These are phyloP conservation scores for Thymus quinquecostatus DNA, from an alignment of 257 asterid species.

Conservation along the genomic window DNA sequence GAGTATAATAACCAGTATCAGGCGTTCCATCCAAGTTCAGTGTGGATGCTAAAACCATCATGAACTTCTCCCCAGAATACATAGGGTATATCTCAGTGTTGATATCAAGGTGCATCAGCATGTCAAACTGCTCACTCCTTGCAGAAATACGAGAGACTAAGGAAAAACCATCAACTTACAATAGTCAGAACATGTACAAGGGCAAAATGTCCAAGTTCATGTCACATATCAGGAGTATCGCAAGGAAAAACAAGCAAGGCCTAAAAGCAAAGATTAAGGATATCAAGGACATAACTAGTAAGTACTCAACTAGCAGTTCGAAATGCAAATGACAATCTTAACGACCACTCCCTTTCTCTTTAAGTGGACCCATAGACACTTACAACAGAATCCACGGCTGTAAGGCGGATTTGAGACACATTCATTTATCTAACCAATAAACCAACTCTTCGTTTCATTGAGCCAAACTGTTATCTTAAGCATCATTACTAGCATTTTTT, in stretches of 20 bases:
- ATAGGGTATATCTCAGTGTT: conserved; percentile 79
- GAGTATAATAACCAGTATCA: conserved; percentile 76
- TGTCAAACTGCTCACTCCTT: conserved; percentile 88
- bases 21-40: conserved; percentile 96
- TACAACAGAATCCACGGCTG: too few relatives aligned
- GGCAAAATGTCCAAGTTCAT: conserved; percentile 9
- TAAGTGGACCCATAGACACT: too few relatives aligned
- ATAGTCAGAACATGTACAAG: conserved; percentile 4
- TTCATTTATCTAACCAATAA: neutral
- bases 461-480: too few relatives aligned
- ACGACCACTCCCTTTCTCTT: too few relatives aligned
- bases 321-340: neutral
- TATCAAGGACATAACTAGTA: neutral
- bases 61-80: conserved; percentile 73
- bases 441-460: neutral
- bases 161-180: conserved; percentile 8
- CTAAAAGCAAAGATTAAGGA: neutral
- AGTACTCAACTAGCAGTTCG: neutral
- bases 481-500: too few relatives aligned
- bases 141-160: conserved; percentile 76
- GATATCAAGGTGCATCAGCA: conserved; percentile 78
- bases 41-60: conserved; percentile 91
- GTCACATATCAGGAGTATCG: neutral
- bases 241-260: neutral
- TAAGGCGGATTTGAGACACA: neutral